phyloP scores from a whole-genome alignment of 2,329 filamentous ascomycete species.

The Dothideomycetes sp. region DNA sequence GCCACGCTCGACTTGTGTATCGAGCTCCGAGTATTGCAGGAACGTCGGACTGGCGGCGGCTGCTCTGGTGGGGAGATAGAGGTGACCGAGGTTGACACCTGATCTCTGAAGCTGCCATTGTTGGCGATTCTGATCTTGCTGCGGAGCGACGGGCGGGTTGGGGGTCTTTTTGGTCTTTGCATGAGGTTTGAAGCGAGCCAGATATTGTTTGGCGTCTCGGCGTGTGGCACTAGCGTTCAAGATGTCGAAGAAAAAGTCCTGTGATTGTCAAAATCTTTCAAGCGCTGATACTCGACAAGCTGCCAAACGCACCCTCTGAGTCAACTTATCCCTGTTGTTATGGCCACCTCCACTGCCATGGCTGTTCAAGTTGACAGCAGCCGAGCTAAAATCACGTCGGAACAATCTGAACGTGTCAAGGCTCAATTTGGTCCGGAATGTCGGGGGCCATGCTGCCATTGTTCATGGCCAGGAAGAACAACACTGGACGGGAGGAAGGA shows the following conservation, averaged over 20 bases:
- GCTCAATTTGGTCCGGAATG: constrained; percentile 9
- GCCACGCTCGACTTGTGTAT: constrained; percentile 26
- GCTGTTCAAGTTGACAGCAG: not conserved
- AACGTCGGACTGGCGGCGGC: constrained; percentile 54
- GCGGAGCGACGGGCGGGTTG: constrained; percentile 23
- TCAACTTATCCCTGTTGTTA: constrained; percentile 13
- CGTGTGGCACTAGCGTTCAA: constrained; percentile 84
- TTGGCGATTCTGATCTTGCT: constrained; percentile 20
- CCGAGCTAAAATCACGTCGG: constrained; percentile 5
- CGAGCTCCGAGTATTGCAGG: constrained; percentile 29
- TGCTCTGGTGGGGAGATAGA: constrained; percentile 50
- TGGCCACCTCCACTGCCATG: not conserved
- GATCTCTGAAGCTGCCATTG: constrained; percentile 30
- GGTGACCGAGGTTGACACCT: constrained; percentile 52
- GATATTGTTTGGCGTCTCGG: constrained; percentile 82
- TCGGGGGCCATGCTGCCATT: constrained; percentile 12
- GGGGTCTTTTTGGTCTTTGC: constrained; percentile 23
- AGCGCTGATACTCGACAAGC: not conserved
- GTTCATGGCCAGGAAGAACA: constrained; percentile 10
- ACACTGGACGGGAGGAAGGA: too few species aligned
- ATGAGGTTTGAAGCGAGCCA: constrained; percentile 66
- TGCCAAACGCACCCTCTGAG: constrained; percentile 2
- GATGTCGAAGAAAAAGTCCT: constrained; percentile 74
- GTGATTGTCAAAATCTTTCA: constrained; percentile 15
- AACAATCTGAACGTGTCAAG: constrained; percentile 4